Evolutionary conservation across 1,284 basidiomycete species (phyloP).

Genomic region (Ceratorhiza oryzae-sativae): DNA sequence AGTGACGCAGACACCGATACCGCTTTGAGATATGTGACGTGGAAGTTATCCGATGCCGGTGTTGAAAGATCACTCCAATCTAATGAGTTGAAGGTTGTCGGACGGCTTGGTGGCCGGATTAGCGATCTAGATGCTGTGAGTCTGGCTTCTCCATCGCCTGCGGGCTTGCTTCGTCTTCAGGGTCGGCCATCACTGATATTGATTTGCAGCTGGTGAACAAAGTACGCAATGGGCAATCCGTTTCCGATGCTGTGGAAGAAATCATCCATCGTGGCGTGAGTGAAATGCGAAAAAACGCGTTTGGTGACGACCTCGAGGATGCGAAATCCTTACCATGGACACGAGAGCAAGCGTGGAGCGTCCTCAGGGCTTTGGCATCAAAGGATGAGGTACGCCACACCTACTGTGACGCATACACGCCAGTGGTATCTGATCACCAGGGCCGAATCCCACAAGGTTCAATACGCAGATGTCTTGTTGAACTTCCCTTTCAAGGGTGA

Average conservation of each 20-base stretch:
- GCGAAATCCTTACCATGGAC: conserved; percentile 85
- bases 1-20: conserved; percentile 86
- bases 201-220: conserved; percentile 77
- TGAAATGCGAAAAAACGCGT: conserved; percentile 89
- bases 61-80: conserved; percentile 60
- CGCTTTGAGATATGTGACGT: conserved; percentile 80
- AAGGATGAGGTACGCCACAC: conserved; percentile 65
- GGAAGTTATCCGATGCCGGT: conserved; percentile 74
- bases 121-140: conserved; percentile 83
- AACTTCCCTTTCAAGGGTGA: conserved; percentile 93
- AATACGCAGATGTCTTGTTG: conserved; percentile 83
- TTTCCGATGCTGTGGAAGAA: conserved; percentile 87
- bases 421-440: neutral
- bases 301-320: conserved; percentile 90
- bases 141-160: conserved; percentile 38
- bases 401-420: neutral
- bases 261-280: conserved; percentile 80
- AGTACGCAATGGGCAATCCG: conserved; percentile 73
- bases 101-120: conserved; percentile 84
- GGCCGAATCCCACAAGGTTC: conserved; percentile 58
- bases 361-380: conserved; percentile 78
- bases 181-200: conserved; percentile 3
- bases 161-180: conserved; percentile 13
- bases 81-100: conserved; percentile 65
- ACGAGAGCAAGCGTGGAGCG: conserved; percentile 85